Evolutionary conservation across 1,139 yeast species (phyloP).

Genomic region (Yamadazyma oceani): DNA sequence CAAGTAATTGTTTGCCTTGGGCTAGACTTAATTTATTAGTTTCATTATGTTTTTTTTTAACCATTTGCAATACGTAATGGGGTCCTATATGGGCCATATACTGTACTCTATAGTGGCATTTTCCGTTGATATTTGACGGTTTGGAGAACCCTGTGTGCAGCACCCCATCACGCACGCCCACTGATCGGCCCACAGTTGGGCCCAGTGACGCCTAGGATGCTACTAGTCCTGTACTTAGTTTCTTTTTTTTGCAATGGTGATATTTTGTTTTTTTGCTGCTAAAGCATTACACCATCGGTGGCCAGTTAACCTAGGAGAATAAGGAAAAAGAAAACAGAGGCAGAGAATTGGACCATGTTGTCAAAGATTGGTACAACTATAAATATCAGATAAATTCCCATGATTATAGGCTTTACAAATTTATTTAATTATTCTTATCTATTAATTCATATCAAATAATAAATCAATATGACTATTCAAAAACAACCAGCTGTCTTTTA

Average conservation of each 20-base stretch:
- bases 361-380: conserved; percentile 1
- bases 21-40: too few relatives aligned
- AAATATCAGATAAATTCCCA: conserved; percentile 7
- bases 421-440: background rate
- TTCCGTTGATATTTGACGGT: too few relatives aligned
- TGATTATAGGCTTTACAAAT: background rate
- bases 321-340: conserved; percentile 1
- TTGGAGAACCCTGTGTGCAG: background rate
- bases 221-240: background rate
- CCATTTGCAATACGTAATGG: conserved; percentile 3
- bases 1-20: background rate
- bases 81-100: conserved; percentile 1
- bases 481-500: conserved; percentile 49
- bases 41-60: background rate
- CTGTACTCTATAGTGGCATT: too few relatives aligned
- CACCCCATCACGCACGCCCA: background rate
- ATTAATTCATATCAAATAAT: background rate
- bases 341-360: background rate
- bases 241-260: conserved; percentile 1
- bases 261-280: conserved; percentile 1
- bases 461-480: conserved; percentile 21
- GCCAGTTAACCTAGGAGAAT: background rate
- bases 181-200: too few relatives aligned
- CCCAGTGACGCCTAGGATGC: background rate
- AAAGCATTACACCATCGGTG: conserved; percentile 2